These are phyloP conservation scores for Suillus brevipes DNA, from an alignment of 768 basidiomycete genomes.

Conservation along the genomic window DNA sequence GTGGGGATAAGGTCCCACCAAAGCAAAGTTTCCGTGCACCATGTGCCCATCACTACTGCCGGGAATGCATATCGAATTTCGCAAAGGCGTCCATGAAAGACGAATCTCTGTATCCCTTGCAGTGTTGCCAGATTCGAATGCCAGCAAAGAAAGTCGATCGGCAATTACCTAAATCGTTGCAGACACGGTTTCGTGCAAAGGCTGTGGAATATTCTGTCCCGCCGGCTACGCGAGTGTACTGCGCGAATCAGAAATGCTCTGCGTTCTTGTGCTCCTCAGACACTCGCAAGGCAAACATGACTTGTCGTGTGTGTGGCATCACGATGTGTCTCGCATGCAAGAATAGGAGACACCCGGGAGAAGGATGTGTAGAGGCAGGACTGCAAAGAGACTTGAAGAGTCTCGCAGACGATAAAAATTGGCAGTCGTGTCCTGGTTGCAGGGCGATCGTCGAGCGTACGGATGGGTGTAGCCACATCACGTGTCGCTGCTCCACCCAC, in stretches of 20 bases:
- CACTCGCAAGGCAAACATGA: conserved; percentile 17
- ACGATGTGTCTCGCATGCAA: conserved; percentile 52
- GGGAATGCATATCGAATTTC: conserved; percentile 42
- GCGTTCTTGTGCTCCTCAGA: conserved; percentile 45
- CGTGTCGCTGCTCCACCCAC: conserved; percentile 44
- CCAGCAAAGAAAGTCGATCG: conserved; percentile 28
- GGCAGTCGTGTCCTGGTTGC: conserved; percentile 67
- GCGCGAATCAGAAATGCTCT: conserved; percentile 47
- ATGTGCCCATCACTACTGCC: conserved; percentile 52
- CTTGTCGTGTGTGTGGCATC: conserved; percentile 42
- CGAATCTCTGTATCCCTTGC: conserved; percentile 51
- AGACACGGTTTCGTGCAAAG: conserved; percentile 41
- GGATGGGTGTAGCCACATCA: conserved; percentile 59
- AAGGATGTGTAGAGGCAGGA: conserved; percentile 43
- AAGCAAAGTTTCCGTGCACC: conserved; percentile 33
- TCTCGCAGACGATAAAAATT: conserved; percentile 47
- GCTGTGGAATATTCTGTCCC: conserved; percentile 47
- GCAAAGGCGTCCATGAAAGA: conserved; percentile 44
- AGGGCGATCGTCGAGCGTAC: conserved; percentile 52
- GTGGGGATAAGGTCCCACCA: conserved; percentile 34
- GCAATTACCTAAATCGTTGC: conserved; percentile 33
- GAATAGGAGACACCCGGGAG: conserved; percentile 38
- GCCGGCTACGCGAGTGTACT: conserved; percentile 48
- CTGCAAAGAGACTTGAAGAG: conserved; percentile 42
- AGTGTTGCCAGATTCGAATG: conserved; percentile 48